Percentiles rank a stretch among this genome's conserved stretches.
These are phyloP conservation scores for Adansonia madagascariensis DNA, from an alignment of 441 rosid genomes.

Conservation along the genomic window DNA sequence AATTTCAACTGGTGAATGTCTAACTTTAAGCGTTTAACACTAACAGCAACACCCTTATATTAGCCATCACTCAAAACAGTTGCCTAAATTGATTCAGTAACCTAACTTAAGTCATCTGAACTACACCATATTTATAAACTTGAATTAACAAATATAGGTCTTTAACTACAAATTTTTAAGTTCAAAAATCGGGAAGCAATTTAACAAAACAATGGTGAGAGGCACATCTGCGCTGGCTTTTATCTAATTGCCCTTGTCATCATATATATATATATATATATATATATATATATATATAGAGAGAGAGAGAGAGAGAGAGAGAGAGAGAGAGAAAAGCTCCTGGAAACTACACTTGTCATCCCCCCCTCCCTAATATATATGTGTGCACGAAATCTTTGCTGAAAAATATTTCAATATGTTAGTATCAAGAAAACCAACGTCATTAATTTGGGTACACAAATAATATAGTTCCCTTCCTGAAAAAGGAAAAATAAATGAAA, in stretches of 20 bases:
- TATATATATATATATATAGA: too few relatives aligned
- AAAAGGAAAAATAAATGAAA: neutral
- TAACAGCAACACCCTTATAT: neutral
- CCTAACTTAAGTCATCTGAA: neutral
- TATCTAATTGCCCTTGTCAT: neutral
- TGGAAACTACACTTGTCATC: conserved; percentile 15
- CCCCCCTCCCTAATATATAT: neutral
- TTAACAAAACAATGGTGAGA: neutral
- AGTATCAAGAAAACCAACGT: neutral
- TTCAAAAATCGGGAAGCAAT: neutral
- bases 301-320: neutral
- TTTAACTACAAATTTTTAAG: neutral
- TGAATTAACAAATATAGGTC: neutral
- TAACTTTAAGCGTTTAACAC: neutral
- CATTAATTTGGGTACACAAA: neutral
- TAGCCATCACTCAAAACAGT: too few relatives aligned
- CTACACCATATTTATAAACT: neutral
- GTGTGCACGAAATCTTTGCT: neutral
- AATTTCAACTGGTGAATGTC: neutral
- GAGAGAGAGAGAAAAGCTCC: neutral
- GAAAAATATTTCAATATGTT: neutral
- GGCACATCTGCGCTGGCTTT: neutral
- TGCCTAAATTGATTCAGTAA: neutral
- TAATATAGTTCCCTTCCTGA: neutral
- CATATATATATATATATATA: too few relatives aligned